phyloP scores from a whole-genome alignment of 352 stramenopile species.

The Phytophthora meadii region DNA sequence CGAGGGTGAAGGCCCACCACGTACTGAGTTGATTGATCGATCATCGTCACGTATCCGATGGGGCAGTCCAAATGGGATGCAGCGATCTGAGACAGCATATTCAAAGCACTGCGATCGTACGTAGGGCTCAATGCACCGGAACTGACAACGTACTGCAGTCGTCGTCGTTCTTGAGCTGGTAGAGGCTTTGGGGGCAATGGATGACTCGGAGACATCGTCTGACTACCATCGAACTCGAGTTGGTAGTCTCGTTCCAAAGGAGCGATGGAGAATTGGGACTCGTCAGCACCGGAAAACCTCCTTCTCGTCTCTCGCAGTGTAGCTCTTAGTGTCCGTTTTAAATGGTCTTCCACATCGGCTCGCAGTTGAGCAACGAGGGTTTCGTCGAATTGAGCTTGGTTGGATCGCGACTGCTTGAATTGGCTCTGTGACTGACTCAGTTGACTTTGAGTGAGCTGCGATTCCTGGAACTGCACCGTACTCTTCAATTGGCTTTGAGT shows the following conservation, averaged over 20 bases:
- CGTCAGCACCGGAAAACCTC: slow-evolving; percentile 25
- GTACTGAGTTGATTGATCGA: slow-evolving; percentile 61
- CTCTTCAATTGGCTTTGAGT: slow-evolving; percentile 13
- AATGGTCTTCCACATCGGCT: slow-evolving; percentile 37
- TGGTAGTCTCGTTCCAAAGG: slow-evolving; percentile 56
- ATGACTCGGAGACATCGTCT: slow-evolving; percentile 46
- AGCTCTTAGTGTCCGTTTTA: slow-evolving; percentile 33
- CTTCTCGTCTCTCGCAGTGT: slow-evolving; percentile 27
- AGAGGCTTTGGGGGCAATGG: slow-evolving; percentile 53
- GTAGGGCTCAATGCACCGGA: slow-evolving; percentile 47
- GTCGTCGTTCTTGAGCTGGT: slow-evolving; percentile 40
- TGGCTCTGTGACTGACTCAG: slow-evolving; percentile 16
- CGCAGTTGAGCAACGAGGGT: slow-evolving; percentile 35
- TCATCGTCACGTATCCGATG: slow-evolving; percentile 67
- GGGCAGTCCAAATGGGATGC: slow-evolving; percentile 59
- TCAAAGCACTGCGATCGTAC: slow-evolving; percentile 63
- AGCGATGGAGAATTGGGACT: slow-evolving; percentile 44
- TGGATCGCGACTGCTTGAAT: slow-evolving; percentile 26
- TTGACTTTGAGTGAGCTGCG: slow-evolving; percentile 16
- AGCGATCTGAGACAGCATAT: slow-evolving; percentile 59
- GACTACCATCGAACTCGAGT: slow-evolving; percentile 50
- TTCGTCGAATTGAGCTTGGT: slow-evolving; percentile 30
- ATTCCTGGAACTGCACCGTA: slow-evolving; percentile 11
- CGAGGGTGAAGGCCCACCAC: slow-evolving; percentile 47
- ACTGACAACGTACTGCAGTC: slow-evolving; percentile 52